These are phyloP conservation scores for Malassezia psittaci DNA, from an alignment of 1,284 basidiomycete genomes.

Conservation along the genomic window DNA sequence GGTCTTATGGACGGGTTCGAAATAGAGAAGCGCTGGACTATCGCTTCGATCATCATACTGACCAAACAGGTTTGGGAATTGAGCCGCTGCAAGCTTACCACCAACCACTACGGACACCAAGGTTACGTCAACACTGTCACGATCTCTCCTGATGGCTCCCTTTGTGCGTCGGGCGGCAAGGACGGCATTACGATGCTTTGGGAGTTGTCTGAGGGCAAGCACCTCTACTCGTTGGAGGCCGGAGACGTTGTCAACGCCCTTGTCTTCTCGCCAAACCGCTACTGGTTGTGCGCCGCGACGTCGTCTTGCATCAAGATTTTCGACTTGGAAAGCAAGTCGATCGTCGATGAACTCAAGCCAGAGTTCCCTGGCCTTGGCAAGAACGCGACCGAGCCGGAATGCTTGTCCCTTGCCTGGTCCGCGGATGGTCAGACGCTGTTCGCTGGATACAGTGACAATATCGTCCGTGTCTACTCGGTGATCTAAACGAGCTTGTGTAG, in stretches of 20 bases:
- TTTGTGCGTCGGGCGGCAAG: conserved; percentile 97
- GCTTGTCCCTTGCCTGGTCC: conserved; percentile 96
- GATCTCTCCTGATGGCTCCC: conserved; percentile 95
- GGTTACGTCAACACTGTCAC: conserved; percentile 99
- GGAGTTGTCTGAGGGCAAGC: conserved; percentile 99
- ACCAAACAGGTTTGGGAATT: conserved; percentile 87
- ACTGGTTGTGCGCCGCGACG: conserved; percentile 99
- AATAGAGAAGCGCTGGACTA: no score
- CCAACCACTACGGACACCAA: conserved; percentile 99
- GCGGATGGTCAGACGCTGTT: conserved; percentile 95
- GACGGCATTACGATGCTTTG: conserved; percentile 98
- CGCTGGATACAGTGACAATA: conserved; percentile 54
- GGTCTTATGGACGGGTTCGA: not conserved
- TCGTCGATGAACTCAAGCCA: conserved; percentile 90
- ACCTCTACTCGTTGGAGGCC: conserved; percentile 98
- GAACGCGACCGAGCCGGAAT: conserved; percentile 78
- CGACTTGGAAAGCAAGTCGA: conserved; percentile 59
- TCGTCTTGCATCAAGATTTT: conserved; percentile 85
- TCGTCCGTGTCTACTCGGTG: conserved; percentile 49
- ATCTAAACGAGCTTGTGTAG: conserved; percentile 26
- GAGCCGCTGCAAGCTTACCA: conserved; percentile 99
- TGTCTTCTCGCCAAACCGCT: conserved; percentile 81
- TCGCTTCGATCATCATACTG: not conserved
- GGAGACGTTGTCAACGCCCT: conserved; percentile 98
- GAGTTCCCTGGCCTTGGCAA: conserved; percentile 55